Conservation (phyloP, 108 stramenopile genomes). For the Cyclostephanos invisitatus region DNA sequence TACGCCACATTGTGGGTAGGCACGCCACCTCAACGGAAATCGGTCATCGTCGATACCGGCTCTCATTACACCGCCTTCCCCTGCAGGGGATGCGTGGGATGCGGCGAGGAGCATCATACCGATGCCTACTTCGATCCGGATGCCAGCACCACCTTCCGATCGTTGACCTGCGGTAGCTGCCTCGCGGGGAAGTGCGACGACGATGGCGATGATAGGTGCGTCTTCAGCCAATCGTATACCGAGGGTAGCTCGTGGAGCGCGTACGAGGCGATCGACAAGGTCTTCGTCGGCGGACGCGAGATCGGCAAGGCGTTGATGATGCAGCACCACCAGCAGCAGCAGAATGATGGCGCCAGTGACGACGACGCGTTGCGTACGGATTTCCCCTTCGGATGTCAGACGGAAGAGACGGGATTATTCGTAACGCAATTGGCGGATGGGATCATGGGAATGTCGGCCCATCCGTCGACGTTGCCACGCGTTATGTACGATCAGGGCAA, state of each 20-base stretch:
- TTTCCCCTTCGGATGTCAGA: conserved; percentile 95
- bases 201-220: conserved; percentile 37
- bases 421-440: conserved; percentile 93
- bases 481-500: conserved; percentile 54
- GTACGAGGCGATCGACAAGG: conserved; percentile 72
- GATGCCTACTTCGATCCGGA: conserved; percentile 87
- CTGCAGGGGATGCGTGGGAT: conserved; percentile 74
- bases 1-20: conserved; percentile 92
- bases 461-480: conserved; percentile 51
- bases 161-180: conserved; percentile 64
- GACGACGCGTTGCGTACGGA: conserved; percentile 38
- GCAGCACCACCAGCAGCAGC: too few relatives aligned
- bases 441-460: conserved; percentile 88
- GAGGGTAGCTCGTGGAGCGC: conserved; percentile 77
- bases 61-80: conserved; percentile 94
- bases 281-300: conserved; percentile 56
- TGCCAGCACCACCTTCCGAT: conserved; percentile 57
- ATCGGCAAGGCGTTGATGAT: not conserved
- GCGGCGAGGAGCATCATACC: conserved; percentile 89
- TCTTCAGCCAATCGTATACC: conserved; percentile 72
- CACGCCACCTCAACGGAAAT: conserved; percentile 88
- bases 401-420: conserved; percentile 85
- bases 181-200: conserved; percentile 52
- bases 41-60: conserved; percentile 96
- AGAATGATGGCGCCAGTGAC: too few relatives aligned